Percentiles rank a stretch among this genome's conserved stretches.
These are phyloP conservation scores for Ocimum tenuiflorum DNA, from an alignment of 257 asterid species.

Conservation along the genomic window DNA sequence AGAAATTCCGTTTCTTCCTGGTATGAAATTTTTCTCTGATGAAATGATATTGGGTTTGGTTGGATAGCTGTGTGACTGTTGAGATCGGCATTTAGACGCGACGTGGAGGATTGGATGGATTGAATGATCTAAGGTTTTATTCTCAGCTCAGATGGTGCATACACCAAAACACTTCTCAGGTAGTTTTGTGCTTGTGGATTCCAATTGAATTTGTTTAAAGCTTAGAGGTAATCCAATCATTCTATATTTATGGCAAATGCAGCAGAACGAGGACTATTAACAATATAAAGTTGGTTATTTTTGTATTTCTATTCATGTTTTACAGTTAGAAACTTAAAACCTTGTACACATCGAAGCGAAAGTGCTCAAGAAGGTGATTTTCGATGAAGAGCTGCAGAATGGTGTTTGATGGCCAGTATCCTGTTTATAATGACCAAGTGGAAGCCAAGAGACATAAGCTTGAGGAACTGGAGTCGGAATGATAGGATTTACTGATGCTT, in stretches of 20 bases:
- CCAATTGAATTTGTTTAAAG: slow-evolving; percentile 3
- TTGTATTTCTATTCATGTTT: neutral
- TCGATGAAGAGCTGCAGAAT: slow-evolving; percentile 34
- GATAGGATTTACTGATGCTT: slow-evolving; percentile 33
- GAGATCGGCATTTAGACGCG: slow-evolving; percentile 8
- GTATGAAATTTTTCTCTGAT: slow-evolving; percentile 14
- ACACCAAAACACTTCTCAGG: slow-evolving; percentile 21
- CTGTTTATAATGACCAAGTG: slow-evolving; percentile 31
- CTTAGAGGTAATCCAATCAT: neutral
- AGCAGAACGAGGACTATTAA: neutral
- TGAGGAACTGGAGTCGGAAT: slow-evolving; percentile 40
- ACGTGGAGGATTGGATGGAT: slow-evolving; percentile 8
- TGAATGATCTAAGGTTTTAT: slow-evolving; percentile 19
- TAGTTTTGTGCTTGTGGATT: neutral
- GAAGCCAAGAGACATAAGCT: slow-evolving; percentile 39
- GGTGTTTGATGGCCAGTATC: slow-evolving; percentile 31
- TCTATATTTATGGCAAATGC: neutral
- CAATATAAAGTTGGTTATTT: neutral
- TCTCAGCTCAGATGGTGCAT: neutral
- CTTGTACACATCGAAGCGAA: slow-evolving; percentile 17
- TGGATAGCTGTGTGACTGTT: slow-evolving; percentile 39
- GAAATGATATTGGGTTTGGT: slow-evolving; percentile 29
- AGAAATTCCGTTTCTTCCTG: neutral
- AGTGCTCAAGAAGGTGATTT: slow-evolving; percentile 20
- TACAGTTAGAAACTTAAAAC: neutral